Percentiles rank a stretch among this genome's conserved stretches.
These are phyloP conservation scores for Limnomonas spitsbergensis DNA, from an alignment of 139 green algal genomes.

Conservation along the genomic window DNA sequence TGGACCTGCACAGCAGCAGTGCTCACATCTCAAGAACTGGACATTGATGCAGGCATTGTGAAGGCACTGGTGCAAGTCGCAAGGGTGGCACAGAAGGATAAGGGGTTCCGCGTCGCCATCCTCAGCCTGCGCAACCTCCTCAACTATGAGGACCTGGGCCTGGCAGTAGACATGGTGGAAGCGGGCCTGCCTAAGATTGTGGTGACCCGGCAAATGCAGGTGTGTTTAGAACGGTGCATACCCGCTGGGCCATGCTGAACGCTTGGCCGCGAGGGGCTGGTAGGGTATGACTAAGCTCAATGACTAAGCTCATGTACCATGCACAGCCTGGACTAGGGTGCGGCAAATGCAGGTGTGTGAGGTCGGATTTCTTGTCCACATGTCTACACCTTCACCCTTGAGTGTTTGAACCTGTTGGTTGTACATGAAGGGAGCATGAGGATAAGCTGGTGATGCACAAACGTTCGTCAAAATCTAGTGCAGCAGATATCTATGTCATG, in stretches of 20 bases:
- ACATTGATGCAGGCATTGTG: conserved; percentile 45
- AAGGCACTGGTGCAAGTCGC: conserved; percentile 80
- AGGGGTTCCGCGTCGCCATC: conserved; percentile 87
- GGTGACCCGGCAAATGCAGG: conserved; percentile 52
- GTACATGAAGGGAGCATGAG: background rate
- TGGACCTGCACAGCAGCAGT: too few relatives aligned
- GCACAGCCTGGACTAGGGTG: too few relatives aligned
- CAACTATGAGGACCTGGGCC: conserved; percentile 36
- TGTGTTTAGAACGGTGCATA: too few relatives aligned
- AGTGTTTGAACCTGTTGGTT: background rate
- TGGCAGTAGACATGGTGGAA: conserved; percentile 76
- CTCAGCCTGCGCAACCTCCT: conserved; percentile 84
- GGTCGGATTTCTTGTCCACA: conserved; percentile 16
- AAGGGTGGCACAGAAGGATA: conserved; percentile 84
- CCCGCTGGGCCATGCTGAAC: too few relatives aligned
- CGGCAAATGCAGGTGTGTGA: background rate
- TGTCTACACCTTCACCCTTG: too few relatives aligned
- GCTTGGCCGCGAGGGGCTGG: too few relatives aligned
- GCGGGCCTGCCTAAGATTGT: conserved; percentile 77
- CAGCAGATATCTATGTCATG: too few relatives aligned
- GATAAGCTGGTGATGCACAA: background rate
- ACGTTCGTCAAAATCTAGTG: too few relatives aligned
- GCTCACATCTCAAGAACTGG: too few relatives aligned
- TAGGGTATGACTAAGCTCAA: too few relatives aligned
- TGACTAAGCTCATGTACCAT: too few relatives aligned